These are phyloP conservation scores for Senna siamea DNA, from an alignment of 306 rosid species.

Conservation along the genomic window DNA sequence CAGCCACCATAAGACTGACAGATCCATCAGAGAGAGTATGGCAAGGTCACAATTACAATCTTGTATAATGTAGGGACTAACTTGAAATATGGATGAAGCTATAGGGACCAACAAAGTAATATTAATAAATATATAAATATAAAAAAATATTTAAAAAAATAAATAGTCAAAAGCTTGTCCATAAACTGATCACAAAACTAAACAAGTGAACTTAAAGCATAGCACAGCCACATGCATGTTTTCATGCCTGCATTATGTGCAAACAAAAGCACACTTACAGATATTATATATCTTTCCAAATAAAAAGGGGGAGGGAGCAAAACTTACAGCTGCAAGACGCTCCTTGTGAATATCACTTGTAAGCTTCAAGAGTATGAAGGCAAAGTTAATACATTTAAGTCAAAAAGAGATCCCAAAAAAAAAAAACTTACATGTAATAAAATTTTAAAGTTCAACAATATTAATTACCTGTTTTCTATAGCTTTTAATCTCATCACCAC, in stretches of 20 bases:
- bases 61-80: background rate
- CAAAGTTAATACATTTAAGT: background rate
- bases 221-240: background rate
- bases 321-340: slow-evolving; percentile 84
- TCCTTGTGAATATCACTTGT: slow-evolving; percentile 87
- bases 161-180: background rate
- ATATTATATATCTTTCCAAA: slow-evolving; percentile 10
- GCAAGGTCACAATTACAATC: background rate
- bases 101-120: background rate
- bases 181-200: background rate
- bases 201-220: slow-evolving; percentile 15
- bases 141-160: background rate
- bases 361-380: slow-evolving; percentile 49
- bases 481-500: slow-evolving; percentile 89
- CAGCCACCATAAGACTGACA: background rate
- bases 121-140: background rate
- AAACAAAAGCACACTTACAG: slow-evolving; percentile 15
- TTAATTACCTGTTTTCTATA: slow-evolving; percentile 71
- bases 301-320: slow-evolving; percentile 27
- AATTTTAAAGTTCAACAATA: slow-evolving; percentile 29
- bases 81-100: background rate
- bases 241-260: slow-evolving; percentile 1
- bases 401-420: slow-evolving; percentile 1
- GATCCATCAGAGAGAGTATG: background rate
- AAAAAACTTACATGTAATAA: slow-evolving; percentile 16